phyloP scores from a whole-genome alignment of 2,329 filamentous ascomycete species.

The Laburnicola sp. region DNA sequence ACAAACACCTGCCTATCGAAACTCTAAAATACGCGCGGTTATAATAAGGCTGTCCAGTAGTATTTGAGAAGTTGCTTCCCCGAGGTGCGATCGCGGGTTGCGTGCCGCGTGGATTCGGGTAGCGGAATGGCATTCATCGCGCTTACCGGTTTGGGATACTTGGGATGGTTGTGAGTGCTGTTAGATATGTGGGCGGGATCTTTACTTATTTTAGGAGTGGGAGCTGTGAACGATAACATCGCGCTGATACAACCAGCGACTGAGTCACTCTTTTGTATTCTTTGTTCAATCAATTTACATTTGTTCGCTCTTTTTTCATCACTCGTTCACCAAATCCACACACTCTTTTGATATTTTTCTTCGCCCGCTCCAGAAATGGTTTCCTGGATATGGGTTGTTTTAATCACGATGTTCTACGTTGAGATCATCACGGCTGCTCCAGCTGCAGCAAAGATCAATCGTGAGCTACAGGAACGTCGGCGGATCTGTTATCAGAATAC shows the following conservation, averaged over 20 bases:
- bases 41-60: not conserved
- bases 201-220: not conserved
- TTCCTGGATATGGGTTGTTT: constrained; percentile 4
- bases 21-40: not conserved
- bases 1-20: no score
- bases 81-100: not conserved
- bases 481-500: not conserved
- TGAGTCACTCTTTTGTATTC: no score
- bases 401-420: not conserved
- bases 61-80: not conserved
- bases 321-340: not conserved
- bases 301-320: not conserved
- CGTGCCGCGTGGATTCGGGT: not conserved
- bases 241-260: not conserved
- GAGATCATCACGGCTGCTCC: constrained; percentile 5
- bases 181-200: not conserved
- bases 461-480: constrained; percentile 32
- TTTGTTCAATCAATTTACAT: no score
- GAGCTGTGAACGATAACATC: no score
- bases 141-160: not conserved
- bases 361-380: no score
- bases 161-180: not conserved
- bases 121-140: not conserved
- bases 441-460: constrained; percentile 46
- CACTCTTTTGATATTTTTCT: constrained; percentile 9